Evolutionary conservation across 169 alveolate genomes (phyloP).

Genomic region (Cryptosporidium xiaoi): DNA sequence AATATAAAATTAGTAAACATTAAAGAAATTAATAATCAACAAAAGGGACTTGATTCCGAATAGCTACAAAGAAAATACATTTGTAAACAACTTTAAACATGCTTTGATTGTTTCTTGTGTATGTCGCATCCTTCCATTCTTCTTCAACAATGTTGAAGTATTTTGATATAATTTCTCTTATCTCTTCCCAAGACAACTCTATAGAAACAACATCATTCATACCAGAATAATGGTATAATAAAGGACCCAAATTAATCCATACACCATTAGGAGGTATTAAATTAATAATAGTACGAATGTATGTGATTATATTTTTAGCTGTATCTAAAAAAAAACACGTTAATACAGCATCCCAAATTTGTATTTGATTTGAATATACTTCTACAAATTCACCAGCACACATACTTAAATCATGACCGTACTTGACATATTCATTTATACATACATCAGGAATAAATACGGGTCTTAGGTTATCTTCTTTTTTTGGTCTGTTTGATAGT

Average conservation of each 20-base stretch:
- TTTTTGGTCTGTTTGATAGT: constrained; percentile 83
- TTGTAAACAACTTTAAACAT: constrained; percentile 92
- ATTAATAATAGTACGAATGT: constrained; percentile 93
- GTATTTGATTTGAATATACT: constrained; percentile 81
- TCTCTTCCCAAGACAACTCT: constrained; percentile 95
- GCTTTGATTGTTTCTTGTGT: constrained; percentile 87
- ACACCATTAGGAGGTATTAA: constrained; percentile 91
- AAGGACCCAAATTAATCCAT: constrained; percentile 98
- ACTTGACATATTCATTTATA: constrained; percentile 83
- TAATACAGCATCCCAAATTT: constrained; percentile 92
- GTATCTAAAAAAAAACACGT: constrained; percentile 98
- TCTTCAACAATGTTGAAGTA: constrained; percentile 86
- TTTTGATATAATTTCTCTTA: constrained; percentile 79
- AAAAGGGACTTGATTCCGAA: constrained; percentile 78
- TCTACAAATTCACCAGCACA: constrained; percentile 98
- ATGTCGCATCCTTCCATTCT: constrained; percentile 88
- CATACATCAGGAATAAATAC: constrained; percentile 93
- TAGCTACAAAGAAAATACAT: constrained; percentile 89
- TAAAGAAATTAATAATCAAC: no score
- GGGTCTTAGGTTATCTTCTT: constrained; percentile 88
- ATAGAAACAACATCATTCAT: constrained; percentile 88
- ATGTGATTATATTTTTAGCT: constrained; percentile 95
- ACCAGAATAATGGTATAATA: constrained; percentile 96
- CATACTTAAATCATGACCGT: constrained; percentile 92
- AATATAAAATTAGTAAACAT: no score